Evolutionary conservation across 176 grass and related monocot species (phyloP), one percentile per base, ranked within the genome.

Genomic region (Rhipidocladum racemiflorum): DNA sequence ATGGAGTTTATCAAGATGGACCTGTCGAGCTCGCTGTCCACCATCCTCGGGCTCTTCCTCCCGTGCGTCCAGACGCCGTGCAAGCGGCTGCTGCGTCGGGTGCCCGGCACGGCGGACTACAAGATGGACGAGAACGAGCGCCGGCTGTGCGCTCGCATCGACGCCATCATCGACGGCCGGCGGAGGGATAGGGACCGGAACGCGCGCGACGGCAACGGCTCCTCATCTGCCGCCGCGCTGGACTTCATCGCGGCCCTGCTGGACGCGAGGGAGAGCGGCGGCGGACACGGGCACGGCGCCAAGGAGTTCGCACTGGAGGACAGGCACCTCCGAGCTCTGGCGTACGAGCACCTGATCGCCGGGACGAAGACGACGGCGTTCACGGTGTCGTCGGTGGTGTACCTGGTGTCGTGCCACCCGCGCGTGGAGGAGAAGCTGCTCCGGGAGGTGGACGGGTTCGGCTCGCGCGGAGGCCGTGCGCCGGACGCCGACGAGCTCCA

Each of bases 351-450:
- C 85, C 92, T 99, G 34, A 84, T 99, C 83, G 96, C 96, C n/a
- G 96, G 96, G n/a, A 91, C 96, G 13, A 95, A 91, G 84, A 99
- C 96, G 29, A 99, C 92, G 34, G 92, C 92, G 11, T 99, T 99
- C 85, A 99, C 96, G 34, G 78, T 95, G 78, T 84, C 90, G n/a
- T 95, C 91, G 18, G 87, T 85, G 68, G 80, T 99, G 71, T 95
- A 99, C 67, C 87, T 99, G 23, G 79, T 99, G 57, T 88, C 96
- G 2, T 81, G 85, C 45, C 91, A 95, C 72, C 89, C 74, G 6
- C 76, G 87, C 59, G 92, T 95, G 8, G 96, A 99, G 89, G 84
- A 83, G 82, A 95, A 87, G 81, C 81, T 99, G 64, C 69, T 99
- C 25, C 85, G 61, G 44, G 92, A 95, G 89, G 70, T 99, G 28